Percentiles rank a stretch among this genome's conserved stretches.
Evolutionary conservation across 208 protist species (phyloP).

Genomic region (Leishmania guyanensis): DNA sequence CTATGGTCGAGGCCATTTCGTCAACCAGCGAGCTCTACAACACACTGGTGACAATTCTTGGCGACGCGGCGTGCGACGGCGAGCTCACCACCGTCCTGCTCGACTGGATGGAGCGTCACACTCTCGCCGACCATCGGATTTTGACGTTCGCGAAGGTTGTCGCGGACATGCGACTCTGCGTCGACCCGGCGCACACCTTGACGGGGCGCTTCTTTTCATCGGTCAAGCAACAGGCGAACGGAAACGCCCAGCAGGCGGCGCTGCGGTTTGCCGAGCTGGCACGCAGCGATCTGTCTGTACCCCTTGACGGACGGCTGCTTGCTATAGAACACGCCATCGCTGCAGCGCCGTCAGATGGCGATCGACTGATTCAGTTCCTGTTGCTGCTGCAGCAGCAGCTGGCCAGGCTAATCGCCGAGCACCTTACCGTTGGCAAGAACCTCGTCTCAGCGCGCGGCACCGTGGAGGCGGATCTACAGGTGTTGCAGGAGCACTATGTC

Average conservation of each 20-base stretch:
- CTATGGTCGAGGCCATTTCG: constrained; percentile 30
- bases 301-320: constrained; percentile 49
- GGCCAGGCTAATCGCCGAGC: constrained; percentile 42
- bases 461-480: constrained; percentile 44
- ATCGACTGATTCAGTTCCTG: constrained; percentile 61
- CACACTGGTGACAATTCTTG: constrained; percentile 40
- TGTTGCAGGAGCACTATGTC: constrained; percentile 54
- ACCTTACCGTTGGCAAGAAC: constrained; percentile 30
- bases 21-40: constrained; percentile 29
- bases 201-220: constrained; percentile 67
- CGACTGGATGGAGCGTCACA: constrained; percentile 71
- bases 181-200: constrained; percentile 49
- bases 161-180: constrained; percentile 40
- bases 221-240: constrained; percentile 39
- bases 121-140: constrained; percentile 62
- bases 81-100: constrained; percentile 45
- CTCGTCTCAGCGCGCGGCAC: constrained; percentile 22
- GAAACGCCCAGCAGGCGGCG: constrained; percentile 41
- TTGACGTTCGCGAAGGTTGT: constrained; percentile 61
- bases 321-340: constrained; percentile 55
- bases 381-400: constrained; percentile 80
- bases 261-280: constrained; percentile 67
- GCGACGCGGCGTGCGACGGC: constrained; percentile 34
- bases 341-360: constrained; percentile 30
- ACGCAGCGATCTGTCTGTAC: constrained; percentile 36